Conservation (phyloP, 2,329 filamentous ascomycete species). For the Sporothrix dimorphospora region DNA sequence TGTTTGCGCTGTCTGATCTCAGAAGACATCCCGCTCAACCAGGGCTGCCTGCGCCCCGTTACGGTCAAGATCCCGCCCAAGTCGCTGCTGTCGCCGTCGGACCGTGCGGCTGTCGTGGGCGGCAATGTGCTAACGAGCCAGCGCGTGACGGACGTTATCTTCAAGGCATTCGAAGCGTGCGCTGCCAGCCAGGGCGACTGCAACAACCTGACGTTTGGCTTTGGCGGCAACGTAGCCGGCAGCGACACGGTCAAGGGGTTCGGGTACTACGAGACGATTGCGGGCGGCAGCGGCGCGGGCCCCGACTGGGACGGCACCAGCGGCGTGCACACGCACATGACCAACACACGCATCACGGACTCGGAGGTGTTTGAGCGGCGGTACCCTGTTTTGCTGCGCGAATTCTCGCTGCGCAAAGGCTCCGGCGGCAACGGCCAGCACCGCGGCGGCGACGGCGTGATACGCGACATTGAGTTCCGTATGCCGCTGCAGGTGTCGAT, state of each 20-base stretch:
- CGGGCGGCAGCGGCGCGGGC: slow-evolving; percentile 75
- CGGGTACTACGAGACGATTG: slow-evolving; percentile 86
- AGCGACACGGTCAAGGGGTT: slow-evolving; percentile 70
- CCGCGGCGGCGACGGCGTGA: slow-evolving; percentile 73
- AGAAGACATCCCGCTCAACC: slow-evolving; percentile 83
- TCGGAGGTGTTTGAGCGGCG: slow-evolving; percentile 77
- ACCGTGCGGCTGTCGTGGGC: slow-evolving; percentile 78
- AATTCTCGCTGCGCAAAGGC: slow-evolving; percentile 67
- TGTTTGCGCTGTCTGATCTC: slow-evolving; percentile 78
- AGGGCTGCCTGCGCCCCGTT: slow-evolving; percentile 80
- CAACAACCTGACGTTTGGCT: slow-evolving; percentile 85
- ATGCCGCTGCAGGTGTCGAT: slow-evolving; percentile 79
- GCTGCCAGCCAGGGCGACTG: slow-evolving; percentile 79
- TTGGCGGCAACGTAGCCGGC: slow-evolving; percentile 66
- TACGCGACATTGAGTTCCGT: slow-evolving; percentile 80
- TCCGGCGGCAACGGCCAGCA: slow-evolving; percentile 69
- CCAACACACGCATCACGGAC: slow-evolving; percentile 83
- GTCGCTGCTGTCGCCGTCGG: slow-evolving; percentile 74
- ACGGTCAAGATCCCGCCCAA: slow-evolving; percentile 72
- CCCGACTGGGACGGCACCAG: slow-evolving; percentile 72
- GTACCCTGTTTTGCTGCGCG: slow-evolving; percentile 72
- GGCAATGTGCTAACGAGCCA: slow-evolving; percentile 82
- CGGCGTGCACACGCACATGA: slow-evolving; percentile 85
- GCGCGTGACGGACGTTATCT: slow-evolving; percentile 79
- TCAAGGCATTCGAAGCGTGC: slow-evolving; percentile 78